Base-by-base conservation (phyloP, 2,329 filamentous ascomycete genomes). In the Trichophyton schoenleinii region DNA sequence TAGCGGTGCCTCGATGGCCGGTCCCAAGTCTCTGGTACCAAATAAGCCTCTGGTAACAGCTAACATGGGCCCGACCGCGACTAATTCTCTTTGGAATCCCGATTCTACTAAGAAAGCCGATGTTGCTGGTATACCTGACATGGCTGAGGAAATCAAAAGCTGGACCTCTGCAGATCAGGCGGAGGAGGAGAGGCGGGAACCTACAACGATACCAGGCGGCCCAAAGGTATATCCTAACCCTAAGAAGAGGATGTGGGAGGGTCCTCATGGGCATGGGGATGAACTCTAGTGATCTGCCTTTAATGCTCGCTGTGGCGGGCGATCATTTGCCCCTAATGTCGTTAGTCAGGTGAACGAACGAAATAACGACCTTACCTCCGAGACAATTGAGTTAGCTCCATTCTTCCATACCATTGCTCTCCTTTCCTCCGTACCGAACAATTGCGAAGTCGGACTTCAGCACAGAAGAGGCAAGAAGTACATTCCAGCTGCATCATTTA, bases 211-310 rank as follows among this genome's bases (percentile, higher is more conserved):
- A 65, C 67, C 67, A 44, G 64, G 67, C 28, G 65, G 67, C 57
- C 71, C 75, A 53, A 73, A 74, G 57, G 73, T 74, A 38, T 41
- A 18, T 48, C 70, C 72, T 25, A 80, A 80, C 66, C 67, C 77
- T 7, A 78, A 78, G 66, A 80, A 80, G 67, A 68, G 77, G 61
- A 79, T 78, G 76, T 78, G 73, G 67, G 77, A 79, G 60, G 76
- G 74, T 53, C 49, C 49, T 28, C 8, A n/a, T n/a, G 49, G 11
- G 49, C 8, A n/a, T n/a, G 49, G 11, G 49, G 22, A 18, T n/a
- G 49, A 53, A 34, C 49, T 53, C 28, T 53, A 34, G 15, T 6
- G 11, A n/a, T 53, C 28, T n/a, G 7, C 15, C 15, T n/a, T 18
- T n/a, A 44, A n/a, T 18, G 6, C 41, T 44, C 41, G 41, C 41